Percentiles rank a stretch among this genome's conserved stretches.
Conservation (phyloP, 192 early-diverging fungal species). For the Chytriomyces hyalinus region DNA sequence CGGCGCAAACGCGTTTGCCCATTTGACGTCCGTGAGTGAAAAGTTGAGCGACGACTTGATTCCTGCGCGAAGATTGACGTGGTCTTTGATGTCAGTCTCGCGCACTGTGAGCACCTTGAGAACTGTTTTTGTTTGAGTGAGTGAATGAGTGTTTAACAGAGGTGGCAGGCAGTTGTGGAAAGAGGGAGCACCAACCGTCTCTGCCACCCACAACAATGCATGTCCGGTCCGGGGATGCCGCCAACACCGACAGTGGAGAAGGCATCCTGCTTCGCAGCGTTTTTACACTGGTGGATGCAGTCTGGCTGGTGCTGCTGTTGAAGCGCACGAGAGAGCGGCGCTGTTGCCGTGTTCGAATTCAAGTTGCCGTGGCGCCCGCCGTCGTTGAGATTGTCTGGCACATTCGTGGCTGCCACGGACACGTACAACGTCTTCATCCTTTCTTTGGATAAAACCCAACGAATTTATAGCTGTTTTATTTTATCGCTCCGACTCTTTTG, state of each 20-base stretch:
- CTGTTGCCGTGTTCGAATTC: background rate
- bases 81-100: conserved; percentile 61
- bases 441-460: no score
- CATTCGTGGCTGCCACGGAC: no score
- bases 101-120: conserved; percentile 70
- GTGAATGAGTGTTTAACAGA: background rate
- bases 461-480: no score
- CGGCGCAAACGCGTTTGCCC: conserved; percentile 68
- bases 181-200: conserved; percentile 56
- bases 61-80: conserved; percentile 68
- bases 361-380: no score
- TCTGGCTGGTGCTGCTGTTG: background rate
- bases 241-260: conserved; percentile 53
- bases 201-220: conserved; percentile 70
- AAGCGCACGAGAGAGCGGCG: background rate
- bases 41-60: conserved; percentile 57
- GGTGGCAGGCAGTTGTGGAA: background rate
- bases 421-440: no score
- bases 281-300: conserved; percentile 1
- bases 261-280: conserved; percentile 21
- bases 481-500: no score
- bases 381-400: no score
- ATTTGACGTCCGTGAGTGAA: conserved; percentile 72
- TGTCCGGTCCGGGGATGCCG: conserved; percentile 65
- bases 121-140: conserved; percentile 46